Evolutionary conservation across 129 eudicot genomes (phyloP).

Genomic region (Pseudognaphalium luteoalbum): DNA sequence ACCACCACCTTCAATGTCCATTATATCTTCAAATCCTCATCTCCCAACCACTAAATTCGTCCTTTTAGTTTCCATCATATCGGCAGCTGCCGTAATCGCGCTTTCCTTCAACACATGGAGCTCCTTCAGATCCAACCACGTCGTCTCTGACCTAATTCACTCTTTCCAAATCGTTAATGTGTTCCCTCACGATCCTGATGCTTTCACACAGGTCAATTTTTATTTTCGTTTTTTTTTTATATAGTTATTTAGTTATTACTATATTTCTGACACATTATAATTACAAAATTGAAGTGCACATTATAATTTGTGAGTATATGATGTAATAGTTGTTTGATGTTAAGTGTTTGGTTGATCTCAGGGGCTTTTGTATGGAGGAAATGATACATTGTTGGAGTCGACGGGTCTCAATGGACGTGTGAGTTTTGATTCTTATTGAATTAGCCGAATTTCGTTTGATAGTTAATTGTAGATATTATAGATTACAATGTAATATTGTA

Average conservation of each 20-base stretch:
- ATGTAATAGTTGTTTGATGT: constrained; percentile 10
- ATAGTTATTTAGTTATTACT: too few species aligned
- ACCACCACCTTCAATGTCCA: constrained; percentile 31
- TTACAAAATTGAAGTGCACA: background rate
- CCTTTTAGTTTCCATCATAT: constrained; percentile 32
- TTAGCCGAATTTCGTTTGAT: background rate
- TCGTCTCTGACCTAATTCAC: constrained; percentile 28
- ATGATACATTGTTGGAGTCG: constrained; percentile 80
- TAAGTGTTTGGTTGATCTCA: constrained; percentile 34
- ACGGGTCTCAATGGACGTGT: constrained; percentile 87
- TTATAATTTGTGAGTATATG: background rate
- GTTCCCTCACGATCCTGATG: constrained; percentile 82
- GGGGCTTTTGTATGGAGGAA: constrained; percentile 92
- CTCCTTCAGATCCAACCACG: constrained; percentile 25
- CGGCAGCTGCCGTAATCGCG: constrained; percentile 32
- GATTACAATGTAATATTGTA: background rate
- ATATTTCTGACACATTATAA: too few species aligned
- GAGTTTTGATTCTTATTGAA: constrained; percentile 32
- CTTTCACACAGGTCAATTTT: constrained; percentile 76
- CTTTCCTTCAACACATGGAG: constrained; percentile 42
- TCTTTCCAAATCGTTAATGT: constrained; percentile 55
- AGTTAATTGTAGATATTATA: background rate
- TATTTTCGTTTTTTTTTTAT: too few species aligned
- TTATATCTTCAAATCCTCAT: constrained; percentile 24
- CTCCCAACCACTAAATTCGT: constrained; percentile 26